Conservation (phyloP, 148 eudicot species). For the Pouteria glomerata region DNA sequence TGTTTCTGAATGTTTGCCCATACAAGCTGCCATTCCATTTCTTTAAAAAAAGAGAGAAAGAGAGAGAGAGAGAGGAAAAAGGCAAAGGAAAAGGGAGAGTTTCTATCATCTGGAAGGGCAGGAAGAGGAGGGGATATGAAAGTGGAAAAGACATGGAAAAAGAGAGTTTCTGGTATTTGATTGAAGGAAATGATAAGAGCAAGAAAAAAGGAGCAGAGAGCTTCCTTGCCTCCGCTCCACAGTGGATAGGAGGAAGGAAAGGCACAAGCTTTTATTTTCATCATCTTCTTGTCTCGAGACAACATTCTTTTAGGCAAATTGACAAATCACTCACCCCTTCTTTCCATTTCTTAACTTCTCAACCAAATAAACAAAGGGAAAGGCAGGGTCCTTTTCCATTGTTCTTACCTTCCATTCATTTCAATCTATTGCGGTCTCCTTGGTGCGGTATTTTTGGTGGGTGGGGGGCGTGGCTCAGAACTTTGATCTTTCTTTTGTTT, state of each 20-base stretch:
- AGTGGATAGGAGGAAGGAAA: neutral
- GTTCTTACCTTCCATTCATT: neutral
- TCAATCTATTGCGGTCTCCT: neutral
- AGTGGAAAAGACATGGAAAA: neutral
- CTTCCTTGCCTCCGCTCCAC: neutral
- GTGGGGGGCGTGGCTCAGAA: neutral
- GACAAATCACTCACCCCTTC: neutral
- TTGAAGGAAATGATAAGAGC: neutral
- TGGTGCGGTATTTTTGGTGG: neutral
- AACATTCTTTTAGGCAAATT: neutral
- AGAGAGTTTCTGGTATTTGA: neutral
- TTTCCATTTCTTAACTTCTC: neutral
- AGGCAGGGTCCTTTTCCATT: neutral
- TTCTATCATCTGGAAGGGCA: neutral
- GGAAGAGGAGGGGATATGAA: neutral
- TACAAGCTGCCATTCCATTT: neutral
- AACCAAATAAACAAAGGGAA: neutral
- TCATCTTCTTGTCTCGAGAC: constrained; percentile 1
- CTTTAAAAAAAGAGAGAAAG: no score
- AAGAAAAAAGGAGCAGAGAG: neutral
- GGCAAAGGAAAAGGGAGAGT: neutral
- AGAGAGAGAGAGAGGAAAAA: neutral
- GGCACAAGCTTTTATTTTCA: neutral
- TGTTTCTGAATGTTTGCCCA: neutral
- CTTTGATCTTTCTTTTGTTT: neutral